Base-by-base conservation (phyloP, 306 rosid genomes). In the Acacia melanoxylon region DNA sequence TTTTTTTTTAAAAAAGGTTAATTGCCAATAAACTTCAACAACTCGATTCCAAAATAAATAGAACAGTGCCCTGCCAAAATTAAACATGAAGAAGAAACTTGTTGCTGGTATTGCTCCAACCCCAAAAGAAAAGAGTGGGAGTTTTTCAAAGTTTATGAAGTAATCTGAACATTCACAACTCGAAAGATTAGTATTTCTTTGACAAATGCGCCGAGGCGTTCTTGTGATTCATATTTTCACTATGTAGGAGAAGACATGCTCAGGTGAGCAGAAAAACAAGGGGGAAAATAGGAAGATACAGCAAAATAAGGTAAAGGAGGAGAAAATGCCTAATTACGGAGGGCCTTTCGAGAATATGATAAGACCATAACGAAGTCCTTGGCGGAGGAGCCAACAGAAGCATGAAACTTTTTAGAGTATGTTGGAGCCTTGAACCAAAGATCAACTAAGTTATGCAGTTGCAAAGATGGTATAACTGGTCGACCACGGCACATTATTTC, bases 341-440 rank as follows among this genome's bases (percentile, higher is more conserved):
- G 81, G 62, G 83, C 71, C 80, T 89, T 91, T 25, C 96, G 90
- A 86, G 92, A 87, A 83, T 95, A 95, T 6, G 97, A 93, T 78
- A 95, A 89, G 68, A 89, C 92, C 99, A 95, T 95, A 74, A 95
- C 99, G 61, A 93, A 95, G 85, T 95, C 98, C 89, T 95, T 95
- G 4, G 98, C 98, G 0, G 99, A 93, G 80, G 99, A 91, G 22
- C 99, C 98, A 44, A 93, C 92, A 4, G 93, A 84, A 71, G 97
- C 96, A 0, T 97, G 91, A 48, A 88, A 73, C 83, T 85, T 92
- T 84, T 91, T 95, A 0, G 93, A 82, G 15, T 97, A 72, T 25
- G 97, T 87, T 40, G 93, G 92, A 2, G 93, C 89, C 72, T 92
- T 88, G 82, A 90, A 92, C 99, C 99, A 95, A 78, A 92, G 80